Evolutionary conservation across 2,329 filamentous ascomycete species (phyloP).

Genomic region (Aspergillus jensenii): DNA sequence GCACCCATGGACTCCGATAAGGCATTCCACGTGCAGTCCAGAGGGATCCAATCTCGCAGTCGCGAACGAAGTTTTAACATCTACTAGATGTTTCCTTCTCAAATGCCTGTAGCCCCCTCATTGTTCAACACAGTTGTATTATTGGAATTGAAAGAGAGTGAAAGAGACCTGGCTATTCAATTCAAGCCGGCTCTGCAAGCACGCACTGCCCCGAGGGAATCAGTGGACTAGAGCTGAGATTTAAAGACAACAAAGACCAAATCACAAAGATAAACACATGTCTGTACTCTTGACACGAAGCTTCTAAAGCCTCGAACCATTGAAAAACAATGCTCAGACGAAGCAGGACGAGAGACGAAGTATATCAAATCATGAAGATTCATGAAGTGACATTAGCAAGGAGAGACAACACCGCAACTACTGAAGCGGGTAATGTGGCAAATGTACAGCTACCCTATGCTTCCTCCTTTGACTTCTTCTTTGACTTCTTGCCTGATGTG

Average conservation of each 20-base stretch:
- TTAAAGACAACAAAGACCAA: slow-evolving; percentile 10
- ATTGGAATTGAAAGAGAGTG: neutral
- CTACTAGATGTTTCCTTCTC: no score
- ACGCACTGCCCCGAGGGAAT: slow-evolving; percentile 2
- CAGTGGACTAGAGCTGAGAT: slow-evolving; percentile 13
- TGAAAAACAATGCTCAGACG: slow-evolving; percentile 13
- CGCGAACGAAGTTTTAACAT: no score
- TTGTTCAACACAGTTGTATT: neutral
- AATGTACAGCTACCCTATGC: slow-evolving; percentile 23
- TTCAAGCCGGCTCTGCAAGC: neutral
- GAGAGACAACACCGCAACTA: no score
- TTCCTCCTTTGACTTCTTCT: slow-evolving; percentile 57
- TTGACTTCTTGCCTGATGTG: slow-evolving; percentile 59
- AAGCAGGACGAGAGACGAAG: slow-evolving; percentile 19
- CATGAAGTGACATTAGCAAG: neutral
- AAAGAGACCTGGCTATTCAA: neutral
- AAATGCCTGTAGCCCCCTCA: neutral
- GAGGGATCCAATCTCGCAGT: no score
- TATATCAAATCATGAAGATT: slow-evolving; percentile 1
- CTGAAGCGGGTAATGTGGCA: no score
- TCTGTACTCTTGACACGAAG: slow-evolving; percentile 25
- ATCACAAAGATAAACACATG: slow-evolving; percentile 17
- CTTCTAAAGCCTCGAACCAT: slow-evolving; percentile 24
- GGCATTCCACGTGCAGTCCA: no score
- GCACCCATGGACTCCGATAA: no score